A percentile compares a stretch with the other conserved stretches of the same genome.
These are phyloP conservation scores for Starmerella potacharoeniae DNA, from an alignment of 805 yeast genomes.

Conservation along the genomic window DNA sequence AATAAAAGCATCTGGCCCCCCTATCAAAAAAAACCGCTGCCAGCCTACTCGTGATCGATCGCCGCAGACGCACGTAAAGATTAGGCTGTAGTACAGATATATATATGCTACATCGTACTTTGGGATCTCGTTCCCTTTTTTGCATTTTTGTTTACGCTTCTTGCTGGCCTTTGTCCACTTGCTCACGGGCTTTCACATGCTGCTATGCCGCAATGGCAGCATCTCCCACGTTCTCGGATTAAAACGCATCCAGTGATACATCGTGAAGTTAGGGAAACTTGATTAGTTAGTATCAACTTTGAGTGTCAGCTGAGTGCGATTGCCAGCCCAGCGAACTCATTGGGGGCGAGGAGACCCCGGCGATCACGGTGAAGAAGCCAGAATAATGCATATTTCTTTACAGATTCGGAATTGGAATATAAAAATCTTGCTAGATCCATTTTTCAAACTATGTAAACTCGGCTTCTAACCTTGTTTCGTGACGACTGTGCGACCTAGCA, in stretches of 20 bases:
- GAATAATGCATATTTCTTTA: background rate
- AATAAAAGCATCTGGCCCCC: background rate
- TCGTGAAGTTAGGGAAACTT: constrained; percentile 5
- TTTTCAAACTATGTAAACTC: background rate
- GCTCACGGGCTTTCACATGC: background rate
- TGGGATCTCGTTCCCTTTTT: no score
- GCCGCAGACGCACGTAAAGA: background rate
- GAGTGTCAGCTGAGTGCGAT: background rate
- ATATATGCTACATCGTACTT: no score
- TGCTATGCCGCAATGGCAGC: background rate
- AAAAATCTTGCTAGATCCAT: background rate
- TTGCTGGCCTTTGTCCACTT: background rate
- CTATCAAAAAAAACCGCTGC: background rate
- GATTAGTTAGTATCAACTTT: background rate
- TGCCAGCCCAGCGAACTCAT: background rate
- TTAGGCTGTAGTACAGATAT: no score
- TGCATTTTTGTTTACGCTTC: no score
- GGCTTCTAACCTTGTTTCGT: background rate
- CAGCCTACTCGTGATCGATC: background rate
- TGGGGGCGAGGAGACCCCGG: background rate
- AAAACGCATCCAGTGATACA: background rate
- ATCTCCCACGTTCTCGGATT: background rate
- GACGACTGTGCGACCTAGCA: background rate
- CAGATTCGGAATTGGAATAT: background rate
- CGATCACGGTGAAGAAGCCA: background rate